A percentile compares a stretch with the other conserved stretches of the same genome.
phyloP scores from a whole-genome alignment of 2,329 filamentous ascomycete genomes.

The Lecanicillium sp. region DNA sequence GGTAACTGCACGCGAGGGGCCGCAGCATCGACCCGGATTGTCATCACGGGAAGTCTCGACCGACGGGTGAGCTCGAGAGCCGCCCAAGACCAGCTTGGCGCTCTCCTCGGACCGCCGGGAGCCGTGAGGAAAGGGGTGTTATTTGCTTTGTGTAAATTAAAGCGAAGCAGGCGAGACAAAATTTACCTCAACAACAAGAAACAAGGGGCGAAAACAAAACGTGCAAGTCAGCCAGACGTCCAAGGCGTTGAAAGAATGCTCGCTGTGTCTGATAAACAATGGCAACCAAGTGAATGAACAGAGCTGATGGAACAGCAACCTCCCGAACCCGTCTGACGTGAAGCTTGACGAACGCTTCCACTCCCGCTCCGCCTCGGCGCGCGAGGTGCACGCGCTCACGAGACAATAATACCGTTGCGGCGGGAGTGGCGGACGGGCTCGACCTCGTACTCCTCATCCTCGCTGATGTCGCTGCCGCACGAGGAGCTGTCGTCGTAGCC shows the following conservation, averaged over 20 bases:
- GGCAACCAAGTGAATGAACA: constrained; percentile 2
- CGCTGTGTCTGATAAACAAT: constrained; percentile 19
- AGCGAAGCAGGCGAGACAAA: constrained; percentile 20
- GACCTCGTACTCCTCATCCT: constrained; percentile 48
- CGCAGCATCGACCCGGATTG: constrained; percentile 50
- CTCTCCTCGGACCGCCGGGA: constrained; percentile 25
- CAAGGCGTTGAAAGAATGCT: constrained; percentile 16
- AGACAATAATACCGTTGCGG: constrained; percentile 59
- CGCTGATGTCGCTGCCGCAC: constrained; percentile 61
- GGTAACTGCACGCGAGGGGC: constrained; percentile 34
- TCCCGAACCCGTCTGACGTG: constrained; percentile 21
- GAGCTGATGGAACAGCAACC: constrained; percentile 17
- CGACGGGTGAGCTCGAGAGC: constrained; percentile 16
- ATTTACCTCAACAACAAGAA: constrained; percentile 25
- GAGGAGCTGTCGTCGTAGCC: constrained; percentile 69
- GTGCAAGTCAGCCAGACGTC: constrained; percentile 23
- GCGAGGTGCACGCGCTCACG: constrained; percentile 23
- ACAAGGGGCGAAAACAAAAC: constrained; percentile 18
- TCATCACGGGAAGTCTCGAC: constrained; percentile 23
- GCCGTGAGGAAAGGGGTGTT: constrained; percentile 19
- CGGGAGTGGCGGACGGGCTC: constrained; percentile 42
- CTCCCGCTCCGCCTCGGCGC: background rate
- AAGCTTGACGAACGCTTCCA: constrained; percentile 8
- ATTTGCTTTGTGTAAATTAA: constrained; percentile 15
- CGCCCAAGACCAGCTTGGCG: constrained; percentile 41